Base-by-base conservation (phyloP, 2,329 filamentous ascomycete species). In the Penicillium janthinellum region DNA sequence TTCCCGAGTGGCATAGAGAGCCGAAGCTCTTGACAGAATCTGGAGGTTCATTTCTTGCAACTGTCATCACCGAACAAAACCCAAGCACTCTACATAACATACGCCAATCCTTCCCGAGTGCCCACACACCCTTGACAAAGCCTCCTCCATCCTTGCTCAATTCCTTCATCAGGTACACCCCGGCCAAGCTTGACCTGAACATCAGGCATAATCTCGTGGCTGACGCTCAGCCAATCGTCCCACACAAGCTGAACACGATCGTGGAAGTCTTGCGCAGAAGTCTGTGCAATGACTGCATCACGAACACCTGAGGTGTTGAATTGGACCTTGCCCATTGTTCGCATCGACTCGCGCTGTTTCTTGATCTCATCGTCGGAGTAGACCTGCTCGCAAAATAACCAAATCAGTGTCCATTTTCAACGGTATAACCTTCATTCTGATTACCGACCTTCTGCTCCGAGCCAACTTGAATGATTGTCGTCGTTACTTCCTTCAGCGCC, bases 1-100 rank as follows among this genome's bases (percentile, higher is more conserved):
- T 64, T 20, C 45, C 1, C 62, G 54, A 7, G 44, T 12, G 1
- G 62, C 49, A 37, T 44, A 44, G 51, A 62, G 12, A 12, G 25
- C 62, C 4, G 57, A 50, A 5, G 28, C 28, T 31, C 28, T 31
- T 31, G 1, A 2, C 28, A 31, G 7, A 31, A 31, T 31, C 28
- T 8, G 28, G 28, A 20, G 7, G 28, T 31, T 31, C 28, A 31
- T 7, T 31, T 8, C 5, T 31, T 2, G 28, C 28, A 31, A 8
- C 1, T 31, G 5, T 31, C 28, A 31, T 31, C 28, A 6, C 28
- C 5, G 28, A 31, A 31, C 28, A 31, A 6, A 5, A 31, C 28
- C 28, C 28, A 6, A 31, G 7, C 28, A 31, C 5, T 31, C 14
- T 15, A 39, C 37, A 39, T 39, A n/a, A n/a, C 14, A n/a, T 39